Percentiles rank a stretch among this genome's conserved stretches.
phyloP scores from a whole-genome alignment of 495 filamentous ascomycete genomes.

The Penicillium fimorum region DNA sequence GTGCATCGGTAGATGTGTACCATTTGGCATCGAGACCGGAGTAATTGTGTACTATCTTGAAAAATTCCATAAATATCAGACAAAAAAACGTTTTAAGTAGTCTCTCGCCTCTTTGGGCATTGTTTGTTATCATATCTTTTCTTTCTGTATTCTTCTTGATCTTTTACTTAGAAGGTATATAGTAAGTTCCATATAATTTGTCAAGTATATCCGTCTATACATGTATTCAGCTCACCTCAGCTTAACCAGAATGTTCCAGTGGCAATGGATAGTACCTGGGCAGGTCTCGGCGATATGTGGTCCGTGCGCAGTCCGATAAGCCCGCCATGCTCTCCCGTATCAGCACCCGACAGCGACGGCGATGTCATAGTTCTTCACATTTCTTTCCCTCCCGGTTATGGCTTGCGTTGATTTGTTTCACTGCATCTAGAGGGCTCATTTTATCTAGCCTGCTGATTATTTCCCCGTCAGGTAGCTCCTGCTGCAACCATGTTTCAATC shows the following conservation, averaged over 20 bases:
- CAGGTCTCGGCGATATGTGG: constrained; percentile 7
- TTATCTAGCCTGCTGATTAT: constrained; percentile 5
- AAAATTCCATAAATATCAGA: not conserved
- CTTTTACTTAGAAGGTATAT: not conserved
- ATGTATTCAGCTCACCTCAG: not conserved
- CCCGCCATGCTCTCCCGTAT: constrained; percentile 21
- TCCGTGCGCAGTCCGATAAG: constrained; percentile 27
- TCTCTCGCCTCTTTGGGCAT: not conserved
- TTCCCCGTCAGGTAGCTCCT: constrained; percentile 10
- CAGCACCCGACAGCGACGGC: constrained; percentile 15
- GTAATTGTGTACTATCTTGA: not conserved
- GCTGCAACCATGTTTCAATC: constrained; percentile 71
- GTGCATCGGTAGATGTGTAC: not conserved
- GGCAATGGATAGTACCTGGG: constrained; percentile 5
- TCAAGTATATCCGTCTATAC: not conserved
- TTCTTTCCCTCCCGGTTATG: constrained; percentile 11
- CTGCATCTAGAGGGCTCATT: constrained; percentile 16
- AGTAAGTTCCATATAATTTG: not conserved
- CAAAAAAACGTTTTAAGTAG: not conserved
- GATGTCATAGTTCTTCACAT: constrained; percentile 35
- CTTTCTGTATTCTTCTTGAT: not conserved
- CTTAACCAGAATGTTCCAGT: constrained; percentile 10
- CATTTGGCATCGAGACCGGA: not conserved
- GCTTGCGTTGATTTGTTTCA: constrained; percentile 12
- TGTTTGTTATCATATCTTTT: not conserved